Conservation (phyloP, 176 grass and related monocot species). For the Zea luxurians region DNA sequence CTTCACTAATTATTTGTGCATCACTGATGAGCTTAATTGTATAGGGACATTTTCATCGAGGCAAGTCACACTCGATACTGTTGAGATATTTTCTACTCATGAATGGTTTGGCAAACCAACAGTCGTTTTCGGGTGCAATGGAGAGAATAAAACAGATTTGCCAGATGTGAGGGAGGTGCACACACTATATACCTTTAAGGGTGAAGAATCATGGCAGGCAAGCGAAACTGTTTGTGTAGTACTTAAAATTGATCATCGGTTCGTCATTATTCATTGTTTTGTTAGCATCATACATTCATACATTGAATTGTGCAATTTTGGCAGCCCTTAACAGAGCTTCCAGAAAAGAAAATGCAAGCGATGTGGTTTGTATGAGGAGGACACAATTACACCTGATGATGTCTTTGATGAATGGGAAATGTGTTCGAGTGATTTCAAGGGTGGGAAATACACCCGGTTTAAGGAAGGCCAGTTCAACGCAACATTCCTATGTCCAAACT, state of each 20-base stretch:
- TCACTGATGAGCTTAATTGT: conserved; percentile 23
- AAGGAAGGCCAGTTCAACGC: conserved; percentile 81
- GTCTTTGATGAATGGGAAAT: conserved; percentile 94
- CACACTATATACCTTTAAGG: conserved; percentile 69
- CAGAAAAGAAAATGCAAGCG: conserved; percentile 95
- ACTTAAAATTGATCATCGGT: background rate
- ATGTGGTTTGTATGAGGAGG: conserved; percentile 79
- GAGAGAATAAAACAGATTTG: conserved; percentile 68
- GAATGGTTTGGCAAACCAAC: conserved; percentile 60
- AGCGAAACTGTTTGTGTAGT: conserved; percentile 17
- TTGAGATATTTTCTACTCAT: conserved; percentile 75
- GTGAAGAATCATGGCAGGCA: conserved; percentile 97
- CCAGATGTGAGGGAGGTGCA: conserved; percentile 64
- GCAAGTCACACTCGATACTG: conserved; percentile 59
- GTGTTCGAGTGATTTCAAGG: conserved; percentile 80
- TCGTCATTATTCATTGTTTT: background rate
- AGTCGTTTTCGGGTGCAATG: conserved; percentile 72
- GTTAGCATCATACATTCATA: background rate
- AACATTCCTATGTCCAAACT: conserved; percentile 78
- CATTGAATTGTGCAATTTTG: conserved; percentile 34
- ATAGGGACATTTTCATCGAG: conserved; percentile 57
- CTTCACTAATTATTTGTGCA: background rate
- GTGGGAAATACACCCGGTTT: conserved; percentile 57
- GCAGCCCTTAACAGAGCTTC: conserved; percentile 83
- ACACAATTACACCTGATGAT: conserved; percentile 52